Evolutionary conservation across 805 yeast species (phyloP).

Genomic region (Candida vartiovaarae): DNA sequence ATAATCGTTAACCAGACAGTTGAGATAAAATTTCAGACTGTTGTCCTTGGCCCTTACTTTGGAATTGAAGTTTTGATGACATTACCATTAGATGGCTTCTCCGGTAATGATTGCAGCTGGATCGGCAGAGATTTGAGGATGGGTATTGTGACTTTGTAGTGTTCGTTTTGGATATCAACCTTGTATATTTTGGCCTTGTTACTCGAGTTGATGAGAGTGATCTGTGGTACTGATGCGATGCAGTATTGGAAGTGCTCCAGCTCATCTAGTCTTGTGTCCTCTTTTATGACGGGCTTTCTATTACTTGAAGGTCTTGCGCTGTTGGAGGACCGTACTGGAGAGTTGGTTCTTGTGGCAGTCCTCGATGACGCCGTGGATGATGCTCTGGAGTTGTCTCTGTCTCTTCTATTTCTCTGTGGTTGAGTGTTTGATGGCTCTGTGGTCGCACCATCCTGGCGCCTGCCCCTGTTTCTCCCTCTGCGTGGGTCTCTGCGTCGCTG

Average conservation of each 20-base stretch:
- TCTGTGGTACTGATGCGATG: conserved; percentile 4
- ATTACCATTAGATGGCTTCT: conserved; percentile 5
- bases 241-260: conserved; percentile 8
- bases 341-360: neutral
- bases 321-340: neutral
- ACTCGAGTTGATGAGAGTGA: conserved; percentile 16
- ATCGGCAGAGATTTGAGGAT: conserved; percentile 7
- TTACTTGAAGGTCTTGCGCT: neutral
- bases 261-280: conserved; percentile 11
- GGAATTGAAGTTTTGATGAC: conserved; percentile 21
- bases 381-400: no score
- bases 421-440: no score
- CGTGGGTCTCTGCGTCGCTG: no score
- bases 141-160: conserved; percentile 17
- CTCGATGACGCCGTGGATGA: neutral
- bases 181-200: conserved; percentile 14
- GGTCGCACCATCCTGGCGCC: no score
- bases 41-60: conserved; percentile 11
- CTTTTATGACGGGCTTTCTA: neutral
- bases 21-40: conserved; percentile 14
- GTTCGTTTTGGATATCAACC: conserved; percentile 8
- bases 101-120: conserved; percentile 10
- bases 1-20: conserved; percentile 16
- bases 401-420: no score
- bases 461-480: no score